A percentile compares a stretch with the other conserved stretches of the same genome.
These are phyloP conservation scores for Xerocomus brunneocitrinus DNA, from an alignment of 768 basidiomycete species.

Conservation along the genomic window DNA sequence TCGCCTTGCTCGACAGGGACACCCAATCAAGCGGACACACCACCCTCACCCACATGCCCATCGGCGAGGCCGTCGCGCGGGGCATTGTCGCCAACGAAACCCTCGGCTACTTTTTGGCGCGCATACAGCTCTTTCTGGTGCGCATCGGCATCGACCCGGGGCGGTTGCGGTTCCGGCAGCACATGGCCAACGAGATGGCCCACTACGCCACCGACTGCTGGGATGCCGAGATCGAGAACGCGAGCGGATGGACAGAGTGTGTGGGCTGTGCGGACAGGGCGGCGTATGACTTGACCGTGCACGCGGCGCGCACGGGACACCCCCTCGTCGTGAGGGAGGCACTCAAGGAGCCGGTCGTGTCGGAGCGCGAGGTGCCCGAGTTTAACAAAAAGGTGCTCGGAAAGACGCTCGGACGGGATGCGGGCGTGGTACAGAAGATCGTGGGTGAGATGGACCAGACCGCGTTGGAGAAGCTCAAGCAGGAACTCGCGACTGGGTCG, in stretches of 20 bases:
- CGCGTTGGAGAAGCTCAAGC: slow-evolving; percentile 60
- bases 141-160: slow-evolving; percentile 86
- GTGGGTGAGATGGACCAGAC: slow-evolving; percentile 66
- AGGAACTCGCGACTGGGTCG: slow-evolving; percentile 72
- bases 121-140: slow-evolving; percentile 83
- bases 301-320: slow-evolving; percentile 77
- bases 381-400: slow-evolving; percentile 88
- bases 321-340: slow-evolving; percentile 83
- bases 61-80: slow-evolving; percentile 85
- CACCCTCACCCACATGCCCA: slow-evolving; percentile 56
- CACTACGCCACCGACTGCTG: slow-evolving; percentile 99
- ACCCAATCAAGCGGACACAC: slow-evolving; percentile 76
- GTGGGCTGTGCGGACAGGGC: slow-evolving; percentile 98
- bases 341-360: slow-evolving; percentile 78
- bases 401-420: slow-evolving; percentile 83
- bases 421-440: slow-evolving; percentile 56
- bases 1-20: slow-evolving; percentile 76
- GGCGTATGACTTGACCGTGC: slow-evolving; percentile 93
- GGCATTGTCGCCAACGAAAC: slow-evolving; percentile 95
- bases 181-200: slow-evolving; percentile 99
- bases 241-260: slow-evolving; percentile 90
- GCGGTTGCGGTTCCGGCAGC: slow-evolving; percentile 90
- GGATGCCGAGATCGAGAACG: slow-evolving; percentile 97
- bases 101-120: slow-evolving; percentile 93
- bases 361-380: slow-evolving; percentile 72